Conservation (phyloP, 2,329 filamentous ascomycete genomes). For the Xylariaceae sp. region DNA sequence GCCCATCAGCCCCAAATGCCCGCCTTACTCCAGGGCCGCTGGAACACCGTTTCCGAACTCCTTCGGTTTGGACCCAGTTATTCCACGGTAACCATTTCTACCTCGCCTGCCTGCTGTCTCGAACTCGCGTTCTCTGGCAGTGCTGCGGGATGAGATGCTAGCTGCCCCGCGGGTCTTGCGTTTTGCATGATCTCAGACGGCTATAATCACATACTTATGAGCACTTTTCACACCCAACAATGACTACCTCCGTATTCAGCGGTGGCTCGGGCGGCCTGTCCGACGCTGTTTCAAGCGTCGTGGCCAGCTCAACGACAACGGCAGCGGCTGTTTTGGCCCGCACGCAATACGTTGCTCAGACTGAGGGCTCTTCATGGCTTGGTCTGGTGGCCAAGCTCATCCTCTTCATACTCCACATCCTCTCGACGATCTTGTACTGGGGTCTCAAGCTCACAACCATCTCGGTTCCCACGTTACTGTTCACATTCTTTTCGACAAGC, state of each 20-base stretch:
- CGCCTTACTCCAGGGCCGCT: conserved; percentile 11
- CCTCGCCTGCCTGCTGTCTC: conserved; percentile 2
- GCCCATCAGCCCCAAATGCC: conserved; percentile 20
- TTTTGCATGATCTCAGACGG: neutral
- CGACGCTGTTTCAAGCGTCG: conserved; percentile 24
- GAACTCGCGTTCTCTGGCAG: conserved; percentile 6
- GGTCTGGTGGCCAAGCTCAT: conserved; percentile 51
- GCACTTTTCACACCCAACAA: neutral
- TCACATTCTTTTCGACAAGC: conserved; percentile 55
- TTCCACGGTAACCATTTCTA: neutral
- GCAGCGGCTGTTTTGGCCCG: conserved; percentile 23
- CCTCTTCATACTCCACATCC: conserved; percentile 49
- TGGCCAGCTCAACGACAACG: conserved; percentile 25
- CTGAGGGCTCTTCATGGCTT: conserved; percentile 43
- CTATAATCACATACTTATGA: neutral
- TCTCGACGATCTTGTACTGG: conserved; percentile 66
- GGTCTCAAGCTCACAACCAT: conserved; percentile 79
- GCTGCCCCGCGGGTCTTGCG: conserved; percentile 8
- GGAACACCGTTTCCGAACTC: conserved; percentile 14
- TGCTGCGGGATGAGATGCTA: conserved; percentile 23
- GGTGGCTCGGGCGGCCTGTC: conserved; percentile 21
- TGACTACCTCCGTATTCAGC: conserved; percentile 10
- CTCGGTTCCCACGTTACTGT: conserved; percentile 82
- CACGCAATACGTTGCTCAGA: conserved; percentile 24
- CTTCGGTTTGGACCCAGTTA: conserved; percentile 11